Percentiles rank a stretch among this genome's conserved stretches.
Evolutionary conservation across 805 yeast genomes (phyloP).

Genomic region (Candida golubevii): DNA sequence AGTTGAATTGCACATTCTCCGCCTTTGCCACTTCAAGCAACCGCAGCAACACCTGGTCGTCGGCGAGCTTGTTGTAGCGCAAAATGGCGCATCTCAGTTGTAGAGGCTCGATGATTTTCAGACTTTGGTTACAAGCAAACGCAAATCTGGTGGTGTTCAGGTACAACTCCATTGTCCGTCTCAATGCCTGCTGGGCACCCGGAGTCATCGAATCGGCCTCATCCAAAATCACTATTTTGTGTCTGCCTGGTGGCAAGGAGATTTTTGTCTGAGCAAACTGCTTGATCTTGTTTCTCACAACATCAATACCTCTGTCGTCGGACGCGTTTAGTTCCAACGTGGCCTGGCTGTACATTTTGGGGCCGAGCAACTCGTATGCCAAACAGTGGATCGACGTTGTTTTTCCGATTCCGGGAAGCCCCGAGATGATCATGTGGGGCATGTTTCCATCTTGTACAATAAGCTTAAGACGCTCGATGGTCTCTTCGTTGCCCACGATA

Average conservation of each 20-base stretch:
- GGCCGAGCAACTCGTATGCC: slow-evolving; percentile 77
- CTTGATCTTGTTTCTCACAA: slow-evolving; percentile 88
- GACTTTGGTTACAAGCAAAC: slow-evolving; percentile 95
- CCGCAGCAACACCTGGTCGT: slow-evolving; percentile 78
- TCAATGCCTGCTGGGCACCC: slow-evolving; percentile 91
- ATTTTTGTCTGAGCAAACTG: slow-evolving; percentile 95
- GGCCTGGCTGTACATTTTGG: slow-evolving; percentile 65
- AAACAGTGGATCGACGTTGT: slow-evolving; percentile 91
- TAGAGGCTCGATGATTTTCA: slow-evolving; percentile 92
- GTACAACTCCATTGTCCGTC: slow-evolving; percentile 93
- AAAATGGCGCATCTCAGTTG: slow-evolving; percentile 95
- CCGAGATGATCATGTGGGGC: slow-evolving; percentile 96
- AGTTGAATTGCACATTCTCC: slow-evolving; percentile 74
- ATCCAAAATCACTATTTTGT: slow-evolving; percentile 87
- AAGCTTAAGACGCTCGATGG: slow-evolving; percentile 74
- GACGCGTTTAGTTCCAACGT: slow-evolving; percentile 92
- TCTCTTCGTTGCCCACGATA: slow-evolving; percentile 90
- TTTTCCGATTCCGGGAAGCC: slow-evolving; percentile 96
- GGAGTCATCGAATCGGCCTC: slow-evolving; percentile 98
- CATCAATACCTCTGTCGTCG: slow-evolving; percentile 97
- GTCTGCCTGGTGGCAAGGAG: slow-evolving; percentile 80
- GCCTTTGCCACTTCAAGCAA: slow-evolving; percentile 62
- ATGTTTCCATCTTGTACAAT: slow-evolving; percentile 92
- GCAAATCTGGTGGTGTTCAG: slow-evolving; percentile 96
- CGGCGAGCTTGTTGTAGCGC: slow-evolving; percentile 74